These are phyloP conservation scores for Pestalotiopsis sp. DNA, from an alignment of 2,329 filamentous ascomycete genomes.

Conservation along the genomic window DNA sequence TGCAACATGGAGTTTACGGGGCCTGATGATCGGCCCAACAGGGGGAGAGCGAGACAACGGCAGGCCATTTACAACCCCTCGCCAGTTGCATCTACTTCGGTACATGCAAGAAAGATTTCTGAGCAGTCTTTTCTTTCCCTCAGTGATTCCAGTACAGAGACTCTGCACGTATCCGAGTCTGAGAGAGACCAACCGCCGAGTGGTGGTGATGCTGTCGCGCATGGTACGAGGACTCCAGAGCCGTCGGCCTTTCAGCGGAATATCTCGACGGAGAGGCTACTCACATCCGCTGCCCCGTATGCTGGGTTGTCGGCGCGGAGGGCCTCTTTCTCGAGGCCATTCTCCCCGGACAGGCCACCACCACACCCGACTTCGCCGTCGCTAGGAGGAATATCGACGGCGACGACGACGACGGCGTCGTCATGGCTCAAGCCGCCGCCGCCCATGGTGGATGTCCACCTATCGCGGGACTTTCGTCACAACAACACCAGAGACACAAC, in stretches of 20 bases:
- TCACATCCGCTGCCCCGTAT: background rate
- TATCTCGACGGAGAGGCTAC: background rate
- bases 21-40: slow-evolving; percentile 1
- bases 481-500: background rate
- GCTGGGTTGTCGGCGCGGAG: background rate
- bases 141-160: slow-evolving; percentile 7
- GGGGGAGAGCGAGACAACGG: background rate
- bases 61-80: background rate
- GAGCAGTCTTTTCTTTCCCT: background rate
- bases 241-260: background rate
- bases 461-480: slow-evolving; percentile 9
- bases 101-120: slow-evolving; percentile 7
- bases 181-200: background rate
- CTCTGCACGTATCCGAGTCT: slow-evolving; percentile 3
- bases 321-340: slow-evolving; percentile 1
- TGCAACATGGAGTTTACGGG: slow-evolving; percentile 12
- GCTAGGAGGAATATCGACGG: background rate
- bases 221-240: too few species aligned
- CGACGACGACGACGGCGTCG: background rate
- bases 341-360: background rate
- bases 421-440: slow-evolving; percentile 1
- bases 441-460: background rate
- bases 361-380: background rate
- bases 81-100: slow-evolving; percentile 6
- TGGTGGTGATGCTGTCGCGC: background rate